Percentiles rank a stretch among this genome's conserved stretches.
These are phyloP conservation scores for Hymenoscyphus salicellus DNA, from an alignment of 2,329 filamentous ascomycete species.

Conservation along the genomic window DNA sequence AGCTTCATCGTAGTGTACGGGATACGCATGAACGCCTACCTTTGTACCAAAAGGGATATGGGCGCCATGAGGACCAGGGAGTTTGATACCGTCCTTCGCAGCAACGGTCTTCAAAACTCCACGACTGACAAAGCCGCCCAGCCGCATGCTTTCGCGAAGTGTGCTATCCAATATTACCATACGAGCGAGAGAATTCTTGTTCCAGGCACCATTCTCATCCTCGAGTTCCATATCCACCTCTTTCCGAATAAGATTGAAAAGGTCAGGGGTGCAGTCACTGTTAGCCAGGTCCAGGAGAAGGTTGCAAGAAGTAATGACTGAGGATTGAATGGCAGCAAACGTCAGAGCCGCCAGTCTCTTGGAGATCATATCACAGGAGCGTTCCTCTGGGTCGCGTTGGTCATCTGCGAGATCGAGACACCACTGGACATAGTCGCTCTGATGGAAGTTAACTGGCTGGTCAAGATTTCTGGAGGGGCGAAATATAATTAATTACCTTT, in stretches of 20 bases:
- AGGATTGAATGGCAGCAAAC: constrained; percentile 39
- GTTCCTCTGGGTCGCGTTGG: constrained; percentile 40
- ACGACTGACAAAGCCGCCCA: constrained; percentile 34
- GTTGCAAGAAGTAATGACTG: constrained; percentile 41
- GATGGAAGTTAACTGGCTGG: constrained; percentile 16
- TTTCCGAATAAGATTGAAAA: constrained; percentile 39
- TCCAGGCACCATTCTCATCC: constrained; percentile 39
- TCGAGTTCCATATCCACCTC: constrained; percentile 38
- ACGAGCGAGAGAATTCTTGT: constrained; percentile 38
- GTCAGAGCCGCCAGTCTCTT: constrained; percentile 27
- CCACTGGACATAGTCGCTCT: constrained; percentile 43
- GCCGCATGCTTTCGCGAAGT: constrained; percentile 43
- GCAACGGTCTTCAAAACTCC: constrained; percentile 33
- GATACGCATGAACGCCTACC: constrained; percentile 33
- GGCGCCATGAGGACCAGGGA: background rate
- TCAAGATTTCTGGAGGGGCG: constrained; percentile 14
- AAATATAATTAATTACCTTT: constrained; percentile 19
- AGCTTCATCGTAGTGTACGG: constrained; percentile 24
- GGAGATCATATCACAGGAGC: constrained; percentile 33
- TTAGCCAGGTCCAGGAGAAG: constrained; percentile 40
- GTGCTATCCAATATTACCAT: constrained; percentile 44
- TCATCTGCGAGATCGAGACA: constrained; percentile 38
- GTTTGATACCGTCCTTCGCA: constrained; percentile 42
- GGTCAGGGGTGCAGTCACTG: constrained; percentile 40
- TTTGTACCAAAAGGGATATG: constrained; percentile 40